Evolutionary conservation across 306 rosid species (phyloP), one percentile per base, ranked within the genome.

Genomic region (Castanea crenata): DNA sequence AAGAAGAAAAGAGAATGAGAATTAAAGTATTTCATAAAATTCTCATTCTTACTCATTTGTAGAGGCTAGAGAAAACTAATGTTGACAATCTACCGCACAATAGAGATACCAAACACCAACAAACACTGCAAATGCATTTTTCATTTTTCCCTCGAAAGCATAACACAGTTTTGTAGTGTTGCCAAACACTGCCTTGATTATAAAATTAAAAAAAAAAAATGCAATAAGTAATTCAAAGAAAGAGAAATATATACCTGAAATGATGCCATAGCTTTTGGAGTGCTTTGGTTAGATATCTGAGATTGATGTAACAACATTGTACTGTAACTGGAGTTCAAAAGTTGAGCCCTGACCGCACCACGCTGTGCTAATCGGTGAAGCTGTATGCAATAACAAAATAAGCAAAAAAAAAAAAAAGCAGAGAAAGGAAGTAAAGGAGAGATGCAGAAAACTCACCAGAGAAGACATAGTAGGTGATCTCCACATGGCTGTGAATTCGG

Each of bases 311-410:
- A 68, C 27, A 54, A 65, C 68, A 70, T 44, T 5, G 76, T 64
- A 65, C 65, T 61, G 81, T 38, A 75, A 9, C 72, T 54, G 54
- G 82, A 71, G 52, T 25, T 71, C 25, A 82, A 16, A 74, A 35
- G 23, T 67, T 57, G 85, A 69, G 44, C 34, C 72, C 81, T 75
- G 29, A 56, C 31, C 38, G 27, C 69, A 71, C 85, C 83, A 59
- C 67, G 74, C 73, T 44, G 79, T 78, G 76, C 19, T 63, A 81
- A 63, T 6, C 79, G 76, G 27, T 78, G 73, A 71, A 78, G 82
- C 88, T 85, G 70, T 38, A 46, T 12, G 3, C 31, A 20, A 64
- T 31, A 16, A 20, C 51, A 73, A 20, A 20, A 6, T 4, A 38
- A 20, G n/a, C 3, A 41, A 0, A 38, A 41, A 8, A 25, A 15